These are phyloP conservation scores for Psilocybe azurescens DNA, from an alignment of 768 basidiomycete species.

Conservation along the genomic window DNA sequence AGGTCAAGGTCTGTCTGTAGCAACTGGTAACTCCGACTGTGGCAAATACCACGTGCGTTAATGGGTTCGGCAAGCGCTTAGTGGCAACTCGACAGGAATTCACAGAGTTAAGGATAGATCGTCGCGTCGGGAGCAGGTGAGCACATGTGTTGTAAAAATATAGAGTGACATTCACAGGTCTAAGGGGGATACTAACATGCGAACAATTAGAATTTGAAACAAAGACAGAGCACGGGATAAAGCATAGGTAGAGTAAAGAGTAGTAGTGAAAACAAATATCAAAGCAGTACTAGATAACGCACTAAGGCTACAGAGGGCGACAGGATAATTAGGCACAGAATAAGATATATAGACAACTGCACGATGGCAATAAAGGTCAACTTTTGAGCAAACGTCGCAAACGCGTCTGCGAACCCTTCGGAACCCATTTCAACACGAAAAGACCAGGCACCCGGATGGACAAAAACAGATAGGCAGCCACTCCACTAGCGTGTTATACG, in stretches of 20 bases:
- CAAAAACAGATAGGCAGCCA: neutral
- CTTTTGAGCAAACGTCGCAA: constrained; percentile 7
- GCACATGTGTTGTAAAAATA: neutral
- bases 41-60: neutral
- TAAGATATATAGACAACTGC: constrained; percentile 13
- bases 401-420: constrained; percentile 16
- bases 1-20: neutral
- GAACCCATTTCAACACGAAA: constrained; percentile 9
- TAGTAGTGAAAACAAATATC: neutral
- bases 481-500: constrained; percentile 37
- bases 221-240: neutral
- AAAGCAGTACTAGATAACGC: constrained; percentile 6
- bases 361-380: constrained; percentile 14
- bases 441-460: constrained; percentile 13
- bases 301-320: constrained; percentile 18
- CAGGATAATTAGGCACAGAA: constrained; percentile 6
- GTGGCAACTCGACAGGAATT: neutral
- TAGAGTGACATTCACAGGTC: neutral
- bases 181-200: neutral
- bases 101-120: neutral
- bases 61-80: constrained; percentile 1
- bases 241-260: neutral
- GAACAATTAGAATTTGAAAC: neutral
- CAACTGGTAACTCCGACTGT: neutral
- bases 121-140: neutral